Conservation (phyloP, 108 stramenopile genomes). For the Pseudonitzschia pungens region DNA sequence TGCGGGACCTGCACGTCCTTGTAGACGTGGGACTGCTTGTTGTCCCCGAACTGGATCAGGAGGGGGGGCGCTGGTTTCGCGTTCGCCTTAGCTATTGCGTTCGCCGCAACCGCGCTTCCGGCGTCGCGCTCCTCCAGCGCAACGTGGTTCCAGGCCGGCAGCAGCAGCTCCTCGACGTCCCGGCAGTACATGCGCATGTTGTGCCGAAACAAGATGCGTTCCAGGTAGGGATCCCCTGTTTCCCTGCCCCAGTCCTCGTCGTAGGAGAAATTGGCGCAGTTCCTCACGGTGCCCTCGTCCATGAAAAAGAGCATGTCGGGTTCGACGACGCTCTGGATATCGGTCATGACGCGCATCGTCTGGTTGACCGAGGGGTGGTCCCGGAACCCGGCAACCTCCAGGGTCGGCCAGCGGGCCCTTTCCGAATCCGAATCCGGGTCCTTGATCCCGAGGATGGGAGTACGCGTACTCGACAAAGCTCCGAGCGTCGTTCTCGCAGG, state of each 20-base stretch:
- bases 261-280: slow-evolving; percentile 38
- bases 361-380: slow-evolving; percentile 29
- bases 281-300: slow-evolving; percentile 31
- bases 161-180: slow-evolving; percentile 38
- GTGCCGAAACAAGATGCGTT: slow-evolving; percentile 36
- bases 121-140: slow-evolving; percentile 17
- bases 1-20: slow-evolving; percentile 42
- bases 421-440: background rate
- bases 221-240: slow-evolving; percentile 5
- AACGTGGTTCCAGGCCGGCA: slow-evolving; percentile 38
- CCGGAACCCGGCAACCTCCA: slow-evolving; percentile 18
- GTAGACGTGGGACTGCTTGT: slow-evolving; percentile 42
- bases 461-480: slow-evolving; percentile 20
- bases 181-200: slow-evolving; percentile 59
- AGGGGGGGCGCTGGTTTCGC: slow-evolving; percentile 17
- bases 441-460: slow-evolving; percentile 4
- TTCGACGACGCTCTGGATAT: slow-evolving; percentile 31
- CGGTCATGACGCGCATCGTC: slow-evolving; percentile 14
- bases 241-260: slow-evolving; percentile 16
- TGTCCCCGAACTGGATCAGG: slow-evolving; percentile 57
- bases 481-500: slow-evolving; percentile 26
- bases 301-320: slow-evolving; percentile 50
- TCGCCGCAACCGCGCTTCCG: background rate
- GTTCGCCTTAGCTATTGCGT: too few relatives aligned
- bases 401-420: slow-evolving; percentile 15